A percentile compares a stretch with the other conserved stretches of the same genome.
Conservation (phyloP, 768 basidiomycete species). For the Suillus clintonianus region DNA sequence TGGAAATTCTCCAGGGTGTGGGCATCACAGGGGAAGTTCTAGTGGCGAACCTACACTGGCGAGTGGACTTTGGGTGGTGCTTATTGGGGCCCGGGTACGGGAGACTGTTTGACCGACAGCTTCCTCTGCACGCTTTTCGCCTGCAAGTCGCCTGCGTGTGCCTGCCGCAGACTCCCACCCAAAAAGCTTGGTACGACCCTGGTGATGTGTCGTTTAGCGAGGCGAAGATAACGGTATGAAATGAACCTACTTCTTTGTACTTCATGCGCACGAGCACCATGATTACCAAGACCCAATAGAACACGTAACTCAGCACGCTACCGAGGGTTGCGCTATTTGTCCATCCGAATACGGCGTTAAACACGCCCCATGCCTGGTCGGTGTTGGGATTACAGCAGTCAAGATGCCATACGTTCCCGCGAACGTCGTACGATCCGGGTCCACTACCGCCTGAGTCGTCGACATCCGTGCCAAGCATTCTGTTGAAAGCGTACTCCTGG, state of each 20-base stretch:
- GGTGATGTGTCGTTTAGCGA: background rate
- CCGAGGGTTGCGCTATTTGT: constrained; percentile 83
- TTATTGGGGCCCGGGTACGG: background rate
- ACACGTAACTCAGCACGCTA: constrained; percentile 81
- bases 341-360: constrained; percentile 87
- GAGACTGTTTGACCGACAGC: background rate
- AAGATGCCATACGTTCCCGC: constrained; percentile 87
- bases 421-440: constrained; percentile 81
- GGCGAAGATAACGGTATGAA: background rate
- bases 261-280: constrained; percentile 66
- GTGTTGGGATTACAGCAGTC: constrained; percentile 73
- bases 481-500: constrained; percentile 66
- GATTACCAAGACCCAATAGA: constrained; percentile 90
- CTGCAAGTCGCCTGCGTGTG: constrained; percentile 29
- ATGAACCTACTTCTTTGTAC: constrained; percentile 49
- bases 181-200: constrained; percentile 68
- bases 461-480: constrained; percentile 69
- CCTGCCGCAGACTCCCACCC: constrained; percentile 58
- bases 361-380: constrained; percentile 74
- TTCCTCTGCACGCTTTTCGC: constrained; percentile 17
- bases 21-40: background rate
- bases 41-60: background rate
- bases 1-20: background rate
- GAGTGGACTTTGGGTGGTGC: background rate
- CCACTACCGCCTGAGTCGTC: constrained; percentile 72